A percentile compares a stretch with the other conserved stretches of the same genome.
Evolutionary conservation across 139 green algal species (phyloP).

Genomic region (Mesostigma viride): DNA sequence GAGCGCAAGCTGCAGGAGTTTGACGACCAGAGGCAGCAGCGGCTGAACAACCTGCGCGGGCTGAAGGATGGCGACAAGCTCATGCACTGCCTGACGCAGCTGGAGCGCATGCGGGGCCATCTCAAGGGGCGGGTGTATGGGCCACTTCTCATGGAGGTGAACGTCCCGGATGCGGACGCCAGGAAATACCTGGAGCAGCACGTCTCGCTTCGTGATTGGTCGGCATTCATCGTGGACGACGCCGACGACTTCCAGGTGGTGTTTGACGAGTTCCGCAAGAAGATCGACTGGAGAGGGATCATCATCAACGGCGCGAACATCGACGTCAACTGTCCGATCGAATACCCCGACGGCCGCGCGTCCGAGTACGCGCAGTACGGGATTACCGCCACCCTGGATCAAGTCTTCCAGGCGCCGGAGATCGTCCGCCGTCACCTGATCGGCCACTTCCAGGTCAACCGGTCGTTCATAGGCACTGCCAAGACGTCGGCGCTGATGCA

Average conservation of each 20-base stretch:
- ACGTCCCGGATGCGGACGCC: conserved; percentile 35
- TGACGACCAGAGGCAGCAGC: neutral
- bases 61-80: neutral
- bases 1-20: conserved; percentile 11
- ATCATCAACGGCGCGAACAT: neutral
- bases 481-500: too few relatives aligned
- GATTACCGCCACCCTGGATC: conserved; percentile 57
- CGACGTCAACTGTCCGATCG: conserved; percentile 21
- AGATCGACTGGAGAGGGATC: too few relatives aligned
- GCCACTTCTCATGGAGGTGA: conserved; percentile 44
- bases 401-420: conserved; percentile 55
- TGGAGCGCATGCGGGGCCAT: neutral
- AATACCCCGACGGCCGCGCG: conserved; percentile 14
- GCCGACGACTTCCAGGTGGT: conserved; percentile 6
- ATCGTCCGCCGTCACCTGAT: too few relatives aligned
- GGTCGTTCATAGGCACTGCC: too few relatives aligned
- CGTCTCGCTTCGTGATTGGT: conserved; percentile 15
- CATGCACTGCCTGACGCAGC: neutral
- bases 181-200: conserved; percentile 44
- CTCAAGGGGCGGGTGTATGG: conserved; percentile 50
- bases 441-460: too few relatives aligned
- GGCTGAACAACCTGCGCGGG: neutral
- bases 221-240: conserved; percentile 3
- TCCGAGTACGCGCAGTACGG: conserved; percentile 30
- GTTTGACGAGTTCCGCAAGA: neutral